phyloP scores from a whole-genome alignment of 2,329 filamentous ascomycete species.

The Neospermospora avenae region DNA sequence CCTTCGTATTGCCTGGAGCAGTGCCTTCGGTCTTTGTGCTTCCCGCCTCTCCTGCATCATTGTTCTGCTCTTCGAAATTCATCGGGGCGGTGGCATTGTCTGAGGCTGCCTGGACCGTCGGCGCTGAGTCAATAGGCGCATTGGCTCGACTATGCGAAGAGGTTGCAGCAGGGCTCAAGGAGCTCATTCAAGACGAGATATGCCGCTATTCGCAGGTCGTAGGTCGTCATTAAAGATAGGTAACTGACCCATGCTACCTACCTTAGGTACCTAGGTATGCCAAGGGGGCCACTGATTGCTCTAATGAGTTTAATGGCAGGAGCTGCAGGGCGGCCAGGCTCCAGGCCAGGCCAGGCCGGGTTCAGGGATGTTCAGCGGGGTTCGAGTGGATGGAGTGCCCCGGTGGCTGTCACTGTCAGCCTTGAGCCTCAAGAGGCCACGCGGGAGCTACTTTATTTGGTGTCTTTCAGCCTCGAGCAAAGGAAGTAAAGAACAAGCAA shows the following conservation, averaged over 20 bases:
- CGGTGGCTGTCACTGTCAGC: neutral
- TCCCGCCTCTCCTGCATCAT: conserved; percentile 11
- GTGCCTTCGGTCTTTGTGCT: neutral
- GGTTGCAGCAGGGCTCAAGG: conserved; percentile 6
- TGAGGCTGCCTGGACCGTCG: conserved; percentile 19
- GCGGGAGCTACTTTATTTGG: neutral
- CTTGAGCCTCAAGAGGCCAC: conserved; percentile 11
- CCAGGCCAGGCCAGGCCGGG: too few relatives aligned
- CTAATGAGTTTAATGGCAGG: neutral
- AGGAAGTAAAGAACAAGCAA: neutral
- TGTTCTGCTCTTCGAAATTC: conserved; percentile 21
- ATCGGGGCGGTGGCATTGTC: conserved; percentile 28
- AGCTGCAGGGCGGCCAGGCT: neutral
- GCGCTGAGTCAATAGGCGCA: conserved; percentile 14
- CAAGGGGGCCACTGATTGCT: too few relatives aligned
- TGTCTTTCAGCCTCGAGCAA: conserved; percentile 12
- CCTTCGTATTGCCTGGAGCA: neutral
- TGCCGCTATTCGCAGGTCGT: conserved; percentile 4
- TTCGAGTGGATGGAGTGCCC: neutral
- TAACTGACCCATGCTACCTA: neutral
- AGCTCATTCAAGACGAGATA: conserved; percentile 14
- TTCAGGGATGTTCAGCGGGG: neutral
- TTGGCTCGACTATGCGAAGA: conserved; percentile 22
- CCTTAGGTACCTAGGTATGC: too few relatives aligned
- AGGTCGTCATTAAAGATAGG: conserved; percentile 2